These are phyloP conservation scores for Penicillium ochrochloron DNA, from an alignment of 495 filamentous ascomycete species.

Conservation along the genomic window DNA sequence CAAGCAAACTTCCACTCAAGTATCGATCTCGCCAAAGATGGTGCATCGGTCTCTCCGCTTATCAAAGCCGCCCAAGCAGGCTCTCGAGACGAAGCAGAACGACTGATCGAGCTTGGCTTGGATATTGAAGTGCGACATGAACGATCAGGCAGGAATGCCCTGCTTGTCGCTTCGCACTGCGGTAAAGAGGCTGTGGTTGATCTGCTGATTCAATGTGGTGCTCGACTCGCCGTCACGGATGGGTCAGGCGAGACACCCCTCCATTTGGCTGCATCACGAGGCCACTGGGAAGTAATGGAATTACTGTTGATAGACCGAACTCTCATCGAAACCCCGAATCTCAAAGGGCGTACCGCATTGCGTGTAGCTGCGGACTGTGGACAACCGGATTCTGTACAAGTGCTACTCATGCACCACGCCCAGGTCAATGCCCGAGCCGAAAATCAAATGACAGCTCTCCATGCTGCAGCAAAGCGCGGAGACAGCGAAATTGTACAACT, in stretches of 20 bases:
- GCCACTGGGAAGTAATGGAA: slow-evolving; percentile 44
- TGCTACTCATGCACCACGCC: slow-evolving; percentile 31
- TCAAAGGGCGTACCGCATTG: slow-evolving; percentile 42
- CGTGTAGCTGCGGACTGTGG: slow-evolving; percentile 41
- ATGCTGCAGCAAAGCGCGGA: slow-evolving; percentile 44
- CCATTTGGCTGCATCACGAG: slow-evolving; percentile 50
- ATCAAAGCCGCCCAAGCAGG: slow-evolving; percentile 49
- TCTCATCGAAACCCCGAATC: slow-evolving; percentile 38
- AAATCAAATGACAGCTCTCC: slow-evolving; percentile 44
- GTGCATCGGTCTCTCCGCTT: slow-evolving; percentile 40
- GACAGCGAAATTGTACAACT: slow-evolving; percentile 40
- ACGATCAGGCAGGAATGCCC: slow-evolving; percentile 43
- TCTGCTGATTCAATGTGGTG: slow-evolving; percentile 43
- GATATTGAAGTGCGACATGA: slow-evolving; percentile 46
- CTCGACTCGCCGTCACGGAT: slow-evolving; percentile 41
- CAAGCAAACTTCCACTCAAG: slow-evolving; percentile 40
- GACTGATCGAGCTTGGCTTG: slow-evolving; percentile 43
- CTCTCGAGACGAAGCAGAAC: slow-evolving; percentile 43
- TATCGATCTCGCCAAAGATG: slow-evolving; percentile 46
- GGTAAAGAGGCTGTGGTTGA: slow-evolving; percentile 49
- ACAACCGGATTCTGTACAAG: slow-evolving; percentile 29
- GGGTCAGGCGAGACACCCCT: slow-evolving; percentile 44
- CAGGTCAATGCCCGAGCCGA: slow-evolving; percentile 46
- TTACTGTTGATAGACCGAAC: slow-evolving; percentile 39
- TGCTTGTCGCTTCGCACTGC: slow-evolving; percentile 53